Percentiles rank a stretch among this genome's conserved stretches.
These are phyloP conservation scores for Colletotrichum sp. DNA, from an alignment of 2,329 filamentous ascomycete genomes.

Conservation along the genomic window DNA sequence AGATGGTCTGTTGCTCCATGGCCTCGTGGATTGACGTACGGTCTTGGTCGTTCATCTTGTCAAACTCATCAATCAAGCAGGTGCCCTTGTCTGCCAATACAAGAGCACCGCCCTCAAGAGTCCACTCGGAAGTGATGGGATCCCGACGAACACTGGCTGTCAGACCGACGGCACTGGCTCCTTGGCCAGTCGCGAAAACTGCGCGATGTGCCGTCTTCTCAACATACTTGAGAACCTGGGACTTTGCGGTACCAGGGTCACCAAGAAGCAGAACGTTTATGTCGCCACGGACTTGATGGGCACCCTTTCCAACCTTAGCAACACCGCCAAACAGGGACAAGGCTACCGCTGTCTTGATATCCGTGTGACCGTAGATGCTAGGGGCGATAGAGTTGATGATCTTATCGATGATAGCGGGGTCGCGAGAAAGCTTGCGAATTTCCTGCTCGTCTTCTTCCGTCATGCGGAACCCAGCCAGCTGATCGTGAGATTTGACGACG, in stretches of 20 bases:
- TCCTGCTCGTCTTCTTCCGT: constrained; percentile 94
- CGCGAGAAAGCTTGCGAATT: constrained; percentile 86
- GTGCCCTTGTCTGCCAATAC: constrained; percentile 95
- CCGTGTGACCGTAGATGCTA: constrained; percentile 94
- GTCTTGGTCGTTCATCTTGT: constrained; percentile 99
- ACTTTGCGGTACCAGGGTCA: constrained; percentile 97
- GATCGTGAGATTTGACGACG: constrained; percentile 94
- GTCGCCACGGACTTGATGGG: constrained; percentile 91
- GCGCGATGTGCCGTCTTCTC: constrained; percentile 97
- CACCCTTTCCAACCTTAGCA: constrained; percentile 86
- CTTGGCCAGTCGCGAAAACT: constrained; percentile 97
- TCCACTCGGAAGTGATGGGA: constrained; percentile 96
- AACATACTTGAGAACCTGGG: constrained; percentile 95
- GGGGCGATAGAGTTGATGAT: constrained; percentile 92
- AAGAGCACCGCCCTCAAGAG: constrained; percentile 91
- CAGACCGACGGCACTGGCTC: constrained; percentile 95
- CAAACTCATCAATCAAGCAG: constrained; percentile 97
- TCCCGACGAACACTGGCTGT: constrained; percentile 96
- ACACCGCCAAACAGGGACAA: constrained; percentile 95
- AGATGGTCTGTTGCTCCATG: constrained; percentile 99
- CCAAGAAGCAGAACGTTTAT: constrained; percentile 97
- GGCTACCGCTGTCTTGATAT: constrained; percentile 96
- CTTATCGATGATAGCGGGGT: constrained; percentile 91
- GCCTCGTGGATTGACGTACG: constrained; percentile 98
- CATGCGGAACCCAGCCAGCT: constrained; percentile 93